These are phyloP conservation scores for Medicago truncatula DNA, from an alignment of 306 rosid species.

Conservation along the genomic window MtrunA17r5.0-ANR NC_053049.1:2657501-2658000, in stretches of 20 bases:
- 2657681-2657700: constrained; percentile 2
- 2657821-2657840: constrained; percentile 19
- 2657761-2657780: background rate
- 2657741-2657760: constrained; percentile 10
- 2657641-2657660: constrained; percentile 9
- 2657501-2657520: constrained; percentile 97
- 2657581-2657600: constrained; percentile 82
- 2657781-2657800: background rate
- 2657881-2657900: constrained; percentile 7
- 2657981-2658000: constrained; percentile 32
- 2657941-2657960: constrained; percentile 22
- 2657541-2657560: constrained; percentile 94
- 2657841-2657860: constrained; percentile 15
- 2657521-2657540: constrained; percentile 95
- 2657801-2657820: background rate
- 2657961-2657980: background rate
- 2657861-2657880: constrained; percentile 31
- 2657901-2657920: constrained; percentile 15
- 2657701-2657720: constrained; percentile 26
- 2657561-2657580: constrained; percentile 86
- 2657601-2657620: constrained; percentile 36
- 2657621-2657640: constrained; percentile 20
- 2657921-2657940: constrained; percentile 31
- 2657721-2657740: constrained; percentile 5
- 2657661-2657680: constrained; percentile 30